A percentile compares a stretch with the other conserved stretches of the same genome.
Evolutionary conservation across 305 asterid genomes (phyloP).

Genomic region (Coffea humblotiana): DNA sequence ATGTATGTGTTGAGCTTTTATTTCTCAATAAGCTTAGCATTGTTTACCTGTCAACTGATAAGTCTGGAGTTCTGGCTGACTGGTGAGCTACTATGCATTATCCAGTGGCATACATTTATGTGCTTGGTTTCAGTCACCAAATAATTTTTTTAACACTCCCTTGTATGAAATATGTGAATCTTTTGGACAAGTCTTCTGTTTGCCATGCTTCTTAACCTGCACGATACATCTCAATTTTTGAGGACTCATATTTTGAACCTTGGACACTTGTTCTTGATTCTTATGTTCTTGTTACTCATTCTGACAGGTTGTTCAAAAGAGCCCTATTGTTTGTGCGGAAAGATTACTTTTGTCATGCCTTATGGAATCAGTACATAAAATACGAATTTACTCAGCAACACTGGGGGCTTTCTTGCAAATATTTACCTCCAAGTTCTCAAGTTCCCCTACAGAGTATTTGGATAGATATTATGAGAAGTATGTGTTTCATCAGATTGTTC

Average conservation of each 20-base stretch:
- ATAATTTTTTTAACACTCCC: background rate
- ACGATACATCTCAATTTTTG: background rate
- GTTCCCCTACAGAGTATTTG: conserved; percentile 78
- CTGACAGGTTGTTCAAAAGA: conserved; percentile 71
- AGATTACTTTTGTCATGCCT: conserved; percentile 71
- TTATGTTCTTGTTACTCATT: conserved; percentile 4
- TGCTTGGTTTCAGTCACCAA: background rate
- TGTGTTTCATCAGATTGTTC: conserved; percentile 32
- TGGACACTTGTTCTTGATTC: conserved; percentile 5
- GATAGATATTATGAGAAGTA: conserved; percentile 74
- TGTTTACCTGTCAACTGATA: background rate
- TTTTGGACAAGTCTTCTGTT: background rate
- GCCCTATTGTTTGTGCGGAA: conserved; percentile 72
- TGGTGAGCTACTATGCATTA: background rate
- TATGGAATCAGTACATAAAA: conserved; percentile 87
- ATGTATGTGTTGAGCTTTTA: background rate
- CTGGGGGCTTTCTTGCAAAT: conserved; percentile 78
- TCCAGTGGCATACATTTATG: background rate
- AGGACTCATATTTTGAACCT: background rate
- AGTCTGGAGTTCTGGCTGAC: background rate
- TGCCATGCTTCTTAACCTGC: background rate
- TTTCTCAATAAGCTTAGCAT: background rate
- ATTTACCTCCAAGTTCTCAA: conserved; percentile 73
- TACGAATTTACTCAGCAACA: conserved; percentile 69
- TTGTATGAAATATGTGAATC: background rate